phyloP scores from a whole-genome alignment of 2,329 filamentous ascomycete genomes.

The Nothophaeocryptopus gaeumannii region DNA sequence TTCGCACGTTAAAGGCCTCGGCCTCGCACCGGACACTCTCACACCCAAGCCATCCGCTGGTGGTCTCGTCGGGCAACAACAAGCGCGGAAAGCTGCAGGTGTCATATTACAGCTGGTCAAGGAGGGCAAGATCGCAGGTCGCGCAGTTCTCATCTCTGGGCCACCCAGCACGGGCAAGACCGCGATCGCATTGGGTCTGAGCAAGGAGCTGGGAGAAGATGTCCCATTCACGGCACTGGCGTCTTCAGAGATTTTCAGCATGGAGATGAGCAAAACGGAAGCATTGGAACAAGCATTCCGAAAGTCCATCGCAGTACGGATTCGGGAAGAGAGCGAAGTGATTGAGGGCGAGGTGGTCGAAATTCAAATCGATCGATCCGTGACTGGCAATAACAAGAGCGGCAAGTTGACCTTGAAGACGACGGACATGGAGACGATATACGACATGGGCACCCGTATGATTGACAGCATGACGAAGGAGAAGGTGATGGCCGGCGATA shows the following conservation, averaged over 20 bases:
- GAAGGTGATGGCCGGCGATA: slow-evolving; percentile 96
- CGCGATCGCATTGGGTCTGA: slow-evolving; percentile 98
- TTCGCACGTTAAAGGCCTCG: slow-evolving; percentile 94
- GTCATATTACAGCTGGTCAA: slow-evolving; percentile 99
- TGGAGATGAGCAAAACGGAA: slow-evolving; percentile 99
- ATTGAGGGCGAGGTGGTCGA: slow-evolving; percentile 99
- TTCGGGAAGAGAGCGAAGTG: slow-evolving; percentile 98
- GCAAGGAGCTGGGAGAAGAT: slow-evolving; percentile 84
- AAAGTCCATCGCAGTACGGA: slow-evolving; percentile 95
- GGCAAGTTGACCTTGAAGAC: slow-evolving; percentile 99
- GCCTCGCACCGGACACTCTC: slow-evolving; percentile 86
- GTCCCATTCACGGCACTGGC: slow-evolving; percentile 96
- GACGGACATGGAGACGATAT: slow-evolving; percentile 98
- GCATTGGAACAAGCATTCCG: slow-evolving; percentile 97
- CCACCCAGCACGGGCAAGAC: slow-evolving; percentile 98
- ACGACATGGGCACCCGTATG: slow-evolving; percentile 99
- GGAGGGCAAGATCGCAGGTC: slow-evolving; percentile 95
- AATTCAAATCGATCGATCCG: slow-evolving; percentile 95
- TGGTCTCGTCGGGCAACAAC: slow-evolving; percentile 92
- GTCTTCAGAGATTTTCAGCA: slow-evolving; percentile 94
- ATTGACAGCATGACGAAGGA: slow-evolving; percentile 99
- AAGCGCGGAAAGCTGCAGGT: slow-evolving; percentile 92
- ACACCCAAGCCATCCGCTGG: slow-evolving; percentile 83
- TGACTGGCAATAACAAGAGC: slow-evolving; percentile 94
- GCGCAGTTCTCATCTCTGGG: slow-evolving; percentile 90